phyloP scores from a whole-genome alignment of 2,329 filamentous ascomycete species.

The Chrysoporthe cubensis region DNA sequence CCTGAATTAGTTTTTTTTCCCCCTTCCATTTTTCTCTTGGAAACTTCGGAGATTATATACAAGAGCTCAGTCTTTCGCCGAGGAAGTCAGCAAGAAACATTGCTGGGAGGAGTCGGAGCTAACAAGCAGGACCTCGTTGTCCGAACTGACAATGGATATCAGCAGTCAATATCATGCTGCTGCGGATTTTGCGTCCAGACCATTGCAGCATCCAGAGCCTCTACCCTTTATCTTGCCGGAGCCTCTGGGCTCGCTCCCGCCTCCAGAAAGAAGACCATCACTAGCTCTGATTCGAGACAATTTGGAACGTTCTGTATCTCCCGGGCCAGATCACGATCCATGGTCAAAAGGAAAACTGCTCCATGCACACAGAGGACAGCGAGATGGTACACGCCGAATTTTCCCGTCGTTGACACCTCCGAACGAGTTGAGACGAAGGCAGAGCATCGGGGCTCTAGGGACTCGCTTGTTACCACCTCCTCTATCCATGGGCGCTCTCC shows the following conservation, averaged over 20 bases:
- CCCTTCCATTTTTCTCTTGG: neutral
- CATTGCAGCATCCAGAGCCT: neutral
- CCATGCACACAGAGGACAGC: neutral
- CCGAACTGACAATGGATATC: neutral
- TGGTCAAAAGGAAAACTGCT: neutral
- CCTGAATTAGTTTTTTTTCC: neutral
- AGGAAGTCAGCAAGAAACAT: neutral
- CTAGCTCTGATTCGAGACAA: neutral
- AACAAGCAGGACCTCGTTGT: neutral
- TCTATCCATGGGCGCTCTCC: neutral
- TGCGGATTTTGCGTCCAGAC: neutral
- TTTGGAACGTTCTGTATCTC: neutral
- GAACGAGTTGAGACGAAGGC: neutral
- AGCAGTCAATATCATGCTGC: neutral
- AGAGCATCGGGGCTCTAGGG: neutral
- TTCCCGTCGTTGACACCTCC: neutral
- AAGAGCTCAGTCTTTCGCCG: neutral
- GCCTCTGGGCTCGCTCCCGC: neutral
- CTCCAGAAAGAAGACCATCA: neutral
- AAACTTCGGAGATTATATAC: neutral
- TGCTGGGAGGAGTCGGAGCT: neutral
- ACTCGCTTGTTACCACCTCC: neutral
- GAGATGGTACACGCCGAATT: neutral
- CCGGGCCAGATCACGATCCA: neutral
- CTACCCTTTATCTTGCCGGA: constrained; percentile 4